Evolutionary conservation across 768 basidiomycete genomes (phyloP).

Genomic region (Hemileccinum rubropunctum): DNA sequence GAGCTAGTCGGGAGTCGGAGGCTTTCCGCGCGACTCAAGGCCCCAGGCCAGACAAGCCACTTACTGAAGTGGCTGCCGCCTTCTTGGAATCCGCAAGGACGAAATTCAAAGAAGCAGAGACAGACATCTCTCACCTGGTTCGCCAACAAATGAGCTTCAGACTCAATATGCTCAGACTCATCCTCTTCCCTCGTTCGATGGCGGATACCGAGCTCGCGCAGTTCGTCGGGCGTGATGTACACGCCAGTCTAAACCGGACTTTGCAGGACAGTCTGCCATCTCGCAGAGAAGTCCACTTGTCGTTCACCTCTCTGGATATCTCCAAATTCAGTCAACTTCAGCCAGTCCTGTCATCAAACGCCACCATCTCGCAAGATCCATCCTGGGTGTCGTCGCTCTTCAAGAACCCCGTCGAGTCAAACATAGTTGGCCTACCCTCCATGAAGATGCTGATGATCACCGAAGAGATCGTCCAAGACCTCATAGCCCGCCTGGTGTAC

Average conservation of each 20-base stretch:
- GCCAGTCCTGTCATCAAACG: slow-evolving; percentile 42
- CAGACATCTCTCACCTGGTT: slow-evolving; percentile 57
- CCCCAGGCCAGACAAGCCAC: slow-evolving; percentile 73
- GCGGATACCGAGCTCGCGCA: slow-evolving; percentile 75
- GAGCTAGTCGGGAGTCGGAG: slow-evolving; percentile 75
- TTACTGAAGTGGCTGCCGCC: slow-evolving; percentile 83
- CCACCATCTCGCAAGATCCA: slow-evolving; percentile 40
- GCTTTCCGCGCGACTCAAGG: slow-evolving; percentile 72
- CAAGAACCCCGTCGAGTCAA: slow-evolving; percentile 63
- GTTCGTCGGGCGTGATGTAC: slow-evolving; percentile 64
- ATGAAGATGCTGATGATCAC: slow-evolving; percentile 83
- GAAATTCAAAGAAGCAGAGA: slow-evolving; percentile 67
- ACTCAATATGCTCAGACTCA: slow-evolving; percentile 60
- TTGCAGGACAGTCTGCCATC: slow-evolving; percentile 49
- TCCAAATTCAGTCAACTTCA: slow-evolving; percentile 68
- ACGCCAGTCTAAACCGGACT: slow-evolving; percentile 66
- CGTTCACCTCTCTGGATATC: slow-evolving; percentile 74
- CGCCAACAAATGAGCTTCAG: slow-evolving; percentile 73
- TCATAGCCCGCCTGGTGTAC: slow-evolving; percentile 49
- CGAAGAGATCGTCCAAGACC: slow-evolving; percentile 50
- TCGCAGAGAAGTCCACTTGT: slow-evolving; percentile 64
- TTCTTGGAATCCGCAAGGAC: slow-evolving; percentile 74
- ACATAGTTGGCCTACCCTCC: slow-evolving; percentile 75
- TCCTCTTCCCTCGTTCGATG: slow-evolving; percentile 79
- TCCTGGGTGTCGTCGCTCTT: slow-evolving; percentile 63